Evolutionary conservation across 2,329 filamentous ascomycete genomes (phyloP).

Genomic region (Dactylonectria macrodidyma): DNA sequence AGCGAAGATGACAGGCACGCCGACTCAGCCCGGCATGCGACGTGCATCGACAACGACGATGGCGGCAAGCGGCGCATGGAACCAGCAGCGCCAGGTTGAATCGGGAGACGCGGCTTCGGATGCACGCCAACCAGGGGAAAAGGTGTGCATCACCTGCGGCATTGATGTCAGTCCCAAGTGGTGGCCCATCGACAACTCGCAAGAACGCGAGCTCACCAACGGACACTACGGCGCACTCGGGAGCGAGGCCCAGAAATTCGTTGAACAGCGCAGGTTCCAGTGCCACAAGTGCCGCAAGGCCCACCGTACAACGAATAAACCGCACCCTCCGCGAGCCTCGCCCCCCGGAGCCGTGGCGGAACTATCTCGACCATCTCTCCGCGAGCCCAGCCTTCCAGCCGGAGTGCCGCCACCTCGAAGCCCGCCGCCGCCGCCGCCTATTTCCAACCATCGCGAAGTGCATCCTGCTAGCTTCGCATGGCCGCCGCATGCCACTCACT

Average conservation of each 20-base stretch:
- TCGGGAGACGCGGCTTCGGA: slow-evolving; percentile 45
- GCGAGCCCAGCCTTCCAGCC: slow-evolving; percentile 36
- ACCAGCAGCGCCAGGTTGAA: slow-evolving; percentile 47
- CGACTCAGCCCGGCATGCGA: slow-evolving; percentile 57
- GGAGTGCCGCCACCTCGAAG: slow-evolving; percentile 47
- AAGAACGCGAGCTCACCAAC: slow-evolving; percentile 67
- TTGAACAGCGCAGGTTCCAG: slow-evolving; percentile 75
- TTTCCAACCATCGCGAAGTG: slow-evolving; percentile 46
- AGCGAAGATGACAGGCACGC: slow-evolving; percentile 66
- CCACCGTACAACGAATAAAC: slow-evolving; percentile 60
- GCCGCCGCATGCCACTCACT: slow-evolving; percentile 45
- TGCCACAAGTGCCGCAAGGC: slow-evolving; percentile 82
- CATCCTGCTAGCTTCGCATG: slow-evolving; percentile 45
- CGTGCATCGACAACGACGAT: slow-evolving; percentile 69
- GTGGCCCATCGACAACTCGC: slow-evolving; percentile 72
- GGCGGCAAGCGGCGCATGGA: slow-evolving; percentile 36
- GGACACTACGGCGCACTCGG: slow-evolving; percentile 66
- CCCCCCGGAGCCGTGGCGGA: slow-evolving; percentile 37
- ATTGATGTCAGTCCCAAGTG: slow-evolving; percentile 82
- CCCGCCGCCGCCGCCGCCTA: slow-evolving; percentile 49
- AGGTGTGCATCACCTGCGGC: slow-evolving; percentile 74
- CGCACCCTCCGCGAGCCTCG: slow-evolving; percentile 43
- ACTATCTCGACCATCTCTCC: slow-evolving; percentile 35
- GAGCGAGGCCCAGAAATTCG: slow-evolving; percentile 71
- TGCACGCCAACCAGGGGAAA: slow-evolving; percentile 60